Base-by-base conservation (phyloP, 2,329 filamentous ascomycete species). In the Venturia effusa region DNA sequence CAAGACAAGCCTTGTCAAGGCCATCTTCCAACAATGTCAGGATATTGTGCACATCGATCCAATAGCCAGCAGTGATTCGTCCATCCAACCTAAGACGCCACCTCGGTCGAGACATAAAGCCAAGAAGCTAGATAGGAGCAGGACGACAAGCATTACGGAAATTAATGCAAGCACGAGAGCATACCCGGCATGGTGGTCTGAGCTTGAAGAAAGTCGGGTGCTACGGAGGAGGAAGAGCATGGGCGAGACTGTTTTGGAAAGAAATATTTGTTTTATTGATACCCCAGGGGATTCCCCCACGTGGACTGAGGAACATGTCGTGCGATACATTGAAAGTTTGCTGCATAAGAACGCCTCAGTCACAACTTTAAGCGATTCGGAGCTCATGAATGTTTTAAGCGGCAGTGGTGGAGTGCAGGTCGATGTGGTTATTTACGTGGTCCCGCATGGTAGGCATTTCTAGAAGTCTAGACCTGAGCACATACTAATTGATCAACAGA, bases 21-120 rank as follows among this genome's bases (percentile, higher is more conserved):
- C 91, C 1, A 90, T 99, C 57, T 86, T 95, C 19, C 91, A 96
- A 71, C 82, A 80, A 3, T 96, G 91, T 73, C 86, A 92, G 71
- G 90, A 97, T 71, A 96, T 99, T 67, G 93, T 97, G 1, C 93
- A 99, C 73, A 86, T 96, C 62, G 93, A 97, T 71, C 82, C 88
- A 3, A 77, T 86, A 15, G 71, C 72, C 19, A 64, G 71, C 66
- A 65, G 60, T 45, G 43, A 37, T 8, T 34, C 68, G 61, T 61
- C 71, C 60, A 65, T 71, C 40, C 67, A 70, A 27, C 15, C 51
- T 13, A 5, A 19, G 8, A 22, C 59, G 10, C 62, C 71, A 41
- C 7, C 51, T 17, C 51, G 51, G 34, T n/a, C 27, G 4, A n/a
- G 30, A 57, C 34, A 27, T 1, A 65, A 67, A n/a, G 67, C 67